Evolutionary conservation across 768 basidiomycete species (phyloP).

Genomic region (Candolleomyces efflorescens): DNA sequence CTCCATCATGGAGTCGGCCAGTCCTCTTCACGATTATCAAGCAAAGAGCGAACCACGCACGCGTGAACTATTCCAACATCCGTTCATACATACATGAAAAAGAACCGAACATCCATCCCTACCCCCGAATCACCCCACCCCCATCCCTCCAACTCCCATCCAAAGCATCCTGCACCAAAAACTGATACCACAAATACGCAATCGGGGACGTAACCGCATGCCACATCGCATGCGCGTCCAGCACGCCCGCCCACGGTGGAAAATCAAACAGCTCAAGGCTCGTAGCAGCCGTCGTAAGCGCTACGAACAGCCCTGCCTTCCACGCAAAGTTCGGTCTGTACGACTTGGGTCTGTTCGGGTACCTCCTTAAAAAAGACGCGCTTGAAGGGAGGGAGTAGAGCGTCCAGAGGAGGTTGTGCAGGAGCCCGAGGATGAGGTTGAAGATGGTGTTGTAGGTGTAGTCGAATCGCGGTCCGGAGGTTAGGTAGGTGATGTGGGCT

Average conservation of each 20-base stretch:
- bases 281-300: slow-evolving; percentile 69
- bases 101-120: no score
- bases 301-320: slow-evolving; percentile 57
- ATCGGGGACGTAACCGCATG: slow-evolving; percentile 83
- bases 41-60: no score
- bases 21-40: no score
- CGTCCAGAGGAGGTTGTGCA: slow-evolving; percentile 82
- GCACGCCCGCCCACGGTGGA: slow-evolving; percentile 63
- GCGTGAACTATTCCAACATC: no score
- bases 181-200: slow-evolving; percentile 80
- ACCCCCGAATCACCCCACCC: no score
- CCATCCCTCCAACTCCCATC: slow-evolving; percentile 62
- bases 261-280: slow-evolving; percentile 90
- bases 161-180: slow-evolving; percentile 67
- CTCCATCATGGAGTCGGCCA: no score
- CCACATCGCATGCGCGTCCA: slow-evolving; percentile 95
- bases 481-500: slow-evolving; percentile 76
- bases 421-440: slow-evolving; percentile 70
- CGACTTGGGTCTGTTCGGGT: slow-evolving; percentile 46
- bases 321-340: slow-evolving; percentile 56
- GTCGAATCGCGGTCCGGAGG: slow-evolving; percentile 74
- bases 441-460: slow-evolving; percentile 92
- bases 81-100: no score
- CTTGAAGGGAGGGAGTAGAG: slow-evolving; percentile 58
- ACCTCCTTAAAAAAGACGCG: slow-evolving; percentile 45